These are phyloP conservation scores for Clitoria ternatea DNA, from an alignment of 306 rosid genomes.

Conservation along the genomic window DNA sequence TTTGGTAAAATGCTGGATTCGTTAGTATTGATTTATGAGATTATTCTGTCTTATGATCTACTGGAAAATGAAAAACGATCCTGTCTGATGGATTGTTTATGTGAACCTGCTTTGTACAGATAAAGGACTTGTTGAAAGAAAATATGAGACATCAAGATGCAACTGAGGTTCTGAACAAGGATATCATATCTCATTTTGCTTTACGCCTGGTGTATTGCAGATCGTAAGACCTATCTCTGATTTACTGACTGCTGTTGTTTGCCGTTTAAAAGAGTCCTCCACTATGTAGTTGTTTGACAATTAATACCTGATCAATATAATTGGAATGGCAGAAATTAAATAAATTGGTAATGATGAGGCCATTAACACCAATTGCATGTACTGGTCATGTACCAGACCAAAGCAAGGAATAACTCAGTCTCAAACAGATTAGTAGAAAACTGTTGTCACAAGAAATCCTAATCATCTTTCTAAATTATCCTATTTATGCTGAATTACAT, in stretches of 20 bases:
- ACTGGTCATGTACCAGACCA: neutral
- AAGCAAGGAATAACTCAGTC: neutral
- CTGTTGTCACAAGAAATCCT: neutral
- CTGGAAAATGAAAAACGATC: neutral
- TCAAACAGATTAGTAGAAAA: neutral
- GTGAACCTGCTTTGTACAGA: slow-evolving; percentile 42
- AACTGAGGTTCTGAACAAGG: slow-evolving; percentile 68
- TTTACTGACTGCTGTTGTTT: neutral
- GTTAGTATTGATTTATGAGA: neutral
- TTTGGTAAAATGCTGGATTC: slow-evolving; percentile 43
- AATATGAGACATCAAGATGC: slow-evolving; percentile 67
- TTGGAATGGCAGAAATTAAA: neutral
- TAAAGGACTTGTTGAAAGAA: slow-evolving; percentile 45
- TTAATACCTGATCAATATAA: slow-evolving; percentile 1
- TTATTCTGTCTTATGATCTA: neutral
- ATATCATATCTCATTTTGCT: slow-evolving; percentile 89
- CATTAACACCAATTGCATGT: neutral
- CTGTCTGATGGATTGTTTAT: neutral
- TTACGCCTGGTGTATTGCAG: slow-evolving; percentile 88
- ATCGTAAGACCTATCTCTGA: slow-evolving; percentile 46
- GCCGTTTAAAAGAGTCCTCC: neutral
- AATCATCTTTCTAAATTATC: neutral
- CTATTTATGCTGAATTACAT: neutral
- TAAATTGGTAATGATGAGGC: neutral
- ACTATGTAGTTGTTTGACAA: neutral